Conservation (phyloP, 129 eudicot species). For the Chrysanthemum seticuspe region DNA sequence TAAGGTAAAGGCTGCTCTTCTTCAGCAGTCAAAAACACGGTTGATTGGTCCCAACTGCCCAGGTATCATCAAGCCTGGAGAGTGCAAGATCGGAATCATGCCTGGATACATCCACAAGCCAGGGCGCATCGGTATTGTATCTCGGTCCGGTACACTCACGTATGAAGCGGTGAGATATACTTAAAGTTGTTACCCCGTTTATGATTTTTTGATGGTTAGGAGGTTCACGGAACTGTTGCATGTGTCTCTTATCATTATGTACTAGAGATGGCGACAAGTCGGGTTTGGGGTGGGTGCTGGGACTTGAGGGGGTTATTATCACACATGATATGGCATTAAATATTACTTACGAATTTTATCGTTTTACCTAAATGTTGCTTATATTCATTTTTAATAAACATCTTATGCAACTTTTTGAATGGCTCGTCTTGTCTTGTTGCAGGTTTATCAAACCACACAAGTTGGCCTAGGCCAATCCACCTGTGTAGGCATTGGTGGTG, state of each 20-base stretch:
- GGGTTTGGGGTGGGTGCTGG: neutral
- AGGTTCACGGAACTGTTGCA: slow-evolving; percentile 7
- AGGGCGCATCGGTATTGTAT: slow-evolving; percentile 96
- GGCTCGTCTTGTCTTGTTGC: slow-evolving; percentile 4
- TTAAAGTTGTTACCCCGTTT: neutral
- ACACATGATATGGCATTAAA: slow-evolving; percentile 18
- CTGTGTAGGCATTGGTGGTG: slow-evolving; percentile 98
- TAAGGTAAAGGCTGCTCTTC: slow-evolving; percentile 91
- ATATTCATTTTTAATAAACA: neutral
- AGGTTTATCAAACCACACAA: slow-evolving; percentile 98
- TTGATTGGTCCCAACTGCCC: slow-evolving; percentile 99
- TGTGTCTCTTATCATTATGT: neutral
- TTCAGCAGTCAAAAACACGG: slow-evolving; percentile 84
- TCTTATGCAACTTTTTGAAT: slow-evolving; percentile 8
- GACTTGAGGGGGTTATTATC: slow-evolving; percentile 12
- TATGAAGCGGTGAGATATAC: slow-evolving; percentile 87
- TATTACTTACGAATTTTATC: neutral
- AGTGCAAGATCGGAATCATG: slow-evolving; percentile 98
- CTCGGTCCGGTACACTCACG: slow-evolving; percentile 95
- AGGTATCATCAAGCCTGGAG: slow-evolving; percentile 98
- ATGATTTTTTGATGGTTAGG: slow-evolving; percentile 9
- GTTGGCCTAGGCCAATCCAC: slow-evolving; percentile 99
- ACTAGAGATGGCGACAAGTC: too few relatives aligned
- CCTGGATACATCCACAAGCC: slow-evolving; percentile 99
- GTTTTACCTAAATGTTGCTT: neutral